Evolutionary conservation across 176 grass and related monocot genomes (phyloP).

Genomic region (Oryza glumipatula): DNA sequence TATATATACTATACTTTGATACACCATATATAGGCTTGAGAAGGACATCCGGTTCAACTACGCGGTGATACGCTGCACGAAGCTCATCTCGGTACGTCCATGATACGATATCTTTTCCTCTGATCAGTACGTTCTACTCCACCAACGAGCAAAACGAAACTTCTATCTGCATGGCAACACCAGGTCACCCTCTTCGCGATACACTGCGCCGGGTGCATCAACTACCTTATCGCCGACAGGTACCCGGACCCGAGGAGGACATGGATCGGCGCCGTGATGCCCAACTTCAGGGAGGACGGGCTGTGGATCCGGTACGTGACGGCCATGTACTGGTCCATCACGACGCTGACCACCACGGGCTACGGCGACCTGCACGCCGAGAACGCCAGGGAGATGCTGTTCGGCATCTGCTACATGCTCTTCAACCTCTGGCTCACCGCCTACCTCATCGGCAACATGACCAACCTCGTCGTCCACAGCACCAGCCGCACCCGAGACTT

Average conservation of each 20-base stretch:
- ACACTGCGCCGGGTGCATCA: constrained; percentile 90
- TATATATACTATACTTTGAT: neutral
- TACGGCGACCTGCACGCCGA: constrained; percentile 97
- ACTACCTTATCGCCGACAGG: constrained; percentile 95
- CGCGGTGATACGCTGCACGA: constrained; percentile 68
- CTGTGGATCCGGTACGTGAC: constrained; percentile 86
- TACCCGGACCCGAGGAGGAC: constrained; percentile 79
- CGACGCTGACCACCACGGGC: constrained; percentile 88
- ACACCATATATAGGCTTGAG: constrained; percentile 51
- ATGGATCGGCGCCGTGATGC: constrained; percentile 87
- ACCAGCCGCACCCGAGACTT: constrained; percentile 95
- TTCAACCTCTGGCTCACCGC: constrained; percentile 91
- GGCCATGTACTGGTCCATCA: constrained; percentile 94
- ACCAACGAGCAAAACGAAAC: neutral
- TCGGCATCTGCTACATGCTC: constrained; percentile 90
- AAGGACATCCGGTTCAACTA: constrained; percentile 87
- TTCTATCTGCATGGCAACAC: neutral
- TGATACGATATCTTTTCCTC: neutral
- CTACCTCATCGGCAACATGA: constrained; percentile 99
- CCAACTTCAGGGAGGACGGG: constrained; percentile 76
- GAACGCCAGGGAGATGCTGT: constrained; percentile 88
- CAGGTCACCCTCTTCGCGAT: constrained; percentile 87
- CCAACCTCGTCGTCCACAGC: constrained; percentile 96
- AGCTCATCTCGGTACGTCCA: constrained; percentile 62
- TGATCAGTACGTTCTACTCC: neutral